Base-by-base conservation (phyloP, 2,329 filamentous ascomycete genomes). In the Nothophoma quercina region DNA sequence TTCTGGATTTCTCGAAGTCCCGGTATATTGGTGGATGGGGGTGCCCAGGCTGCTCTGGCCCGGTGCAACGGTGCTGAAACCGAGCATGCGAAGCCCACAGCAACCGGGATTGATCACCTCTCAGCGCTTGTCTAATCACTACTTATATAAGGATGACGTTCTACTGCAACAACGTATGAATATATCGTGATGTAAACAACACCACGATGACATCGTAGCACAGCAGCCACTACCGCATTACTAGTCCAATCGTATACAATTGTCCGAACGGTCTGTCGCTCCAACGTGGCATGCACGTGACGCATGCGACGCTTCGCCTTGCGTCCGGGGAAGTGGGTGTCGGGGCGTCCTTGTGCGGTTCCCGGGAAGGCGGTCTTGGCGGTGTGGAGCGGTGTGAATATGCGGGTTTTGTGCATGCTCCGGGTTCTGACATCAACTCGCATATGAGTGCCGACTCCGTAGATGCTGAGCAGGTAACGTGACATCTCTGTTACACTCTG, bases 321-420 rank as follows among this genome's bases (percentile, higher is more conserved):
- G 38, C 43, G 28, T 51, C 50, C 33, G 50, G 43, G 43, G 50
- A 53, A 48, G 43, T 53, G 50, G 50, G 50, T 44, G 26, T 18
- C 38, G 50, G 43, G 33, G 38, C 32, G 32, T 15, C 0, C 5
- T 23, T 29, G 38, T 32, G 44, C 42, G 38, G 43, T 48, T 53
- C 33, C 38, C 38, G 39, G 50, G 32, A n/a, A 33, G 9, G 6
- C 8, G 2, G 8, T 7, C 50, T 53, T 44, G 50, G 50, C 50
- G 38, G 25, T 33, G 22, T 19, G 36, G 50, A 53, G 50, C 50
- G 50, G 50, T 53, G 50, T 53, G 50, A 53, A 53, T 22, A 32
- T 32, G 43, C 43, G 26, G 26, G 32, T 28, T 23, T 12, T n/a
- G 30, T 48, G 50, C 50, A 39, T 28, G 47, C 33, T 21, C 47